Base-by-base conservation (phyloP, 2,329 filamentous ascomycete genomes). In the Dactylellina haptotyla region DNA sequence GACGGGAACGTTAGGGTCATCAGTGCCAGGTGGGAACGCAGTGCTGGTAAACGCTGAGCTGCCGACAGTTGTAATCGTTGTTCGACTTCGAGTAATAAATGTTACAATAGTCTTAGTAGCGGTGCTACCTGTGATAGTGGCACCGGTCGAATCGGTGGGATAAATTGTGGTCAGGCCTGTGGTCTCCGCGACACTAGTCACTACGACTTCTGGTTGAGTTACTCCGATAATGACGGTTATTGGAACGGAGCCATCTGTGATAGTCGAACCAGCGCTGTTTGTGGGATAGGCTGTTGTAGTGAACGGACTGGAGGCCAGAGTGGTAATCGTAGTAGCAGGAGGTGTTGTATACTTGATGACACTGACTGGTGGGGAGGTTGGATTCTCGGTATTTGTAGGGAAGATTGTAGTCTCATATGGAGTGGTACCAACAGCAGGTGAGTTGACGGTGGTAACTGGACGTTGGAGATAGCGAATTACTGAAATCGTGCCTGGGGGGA, bases 401-500 rank as follows among this genome's bases (percentile, higher is more conserved):
- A 34, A 54, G 14, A 54, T 54, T 18, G 50, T 54, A 6, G 50
- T 54, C 26, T 18, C 16, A 2, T 25, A 54, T 9, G n/a, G 16
- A 4, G n/a, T 20, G 25, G n/a, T 25, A 23, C 45, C 45, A 9
- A 10, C 25, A 2, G 26, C 50, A 18, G 50, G 25, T 54, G 25
- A 34, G 6, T 25, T 54, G 10, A 54, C 23, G 16, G 50, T 16
- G 3, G 28, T 54, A 32, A 32, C 30, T 12, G 50, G 50, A 18
- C 50, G 50, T 9, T 9, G 4, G 37, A 34, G 25, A 37, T 32
- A 54, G 14, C 16, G 9, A 14, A 54, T 54, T 18, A 54, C 50
- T 18, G 50, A 54, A 14, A 54, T 34, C 20, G 50, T 54, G 2
- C 50, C 50, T 9, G 50, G 25, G 18, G 50, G 50, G 20, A 32